A percentile compares a stretch with the other conserved stretches of the same genome.
Conservation (phyloP, 208 protist genomes). For the Trypanosoma congolense region DNA sequence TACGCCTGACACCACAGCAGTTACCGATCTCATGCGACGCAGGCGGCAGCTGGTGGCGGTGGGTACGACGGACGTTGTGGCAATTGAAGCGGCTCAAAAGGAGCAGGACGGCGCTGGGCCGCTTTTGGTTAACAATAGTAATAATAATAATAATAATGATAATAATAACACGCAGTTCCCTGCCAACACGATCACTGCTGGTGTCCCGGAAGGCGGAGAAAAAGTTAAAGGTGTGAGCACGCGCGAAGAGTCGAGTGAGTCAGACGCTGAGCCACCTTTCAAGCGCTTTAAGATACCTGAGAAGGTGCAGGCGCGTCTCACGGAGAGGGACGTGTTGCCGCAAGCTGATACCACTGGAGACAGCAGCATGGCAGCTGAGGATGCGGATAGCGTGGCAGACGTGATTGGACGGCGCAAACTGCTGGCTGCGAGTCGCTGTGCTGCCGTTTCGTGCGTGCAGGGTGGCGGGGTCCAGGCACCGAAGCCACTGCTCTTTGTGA, state of each 20-base stretch:
- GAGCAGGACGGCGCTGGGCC: too few species aligned
- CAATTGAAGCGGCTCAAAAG: too few species aligned
- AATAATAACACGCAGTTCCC: too few species aligned
- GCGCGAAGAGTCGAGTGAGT: neutral
- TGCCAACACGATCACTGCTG: too few species aligned
- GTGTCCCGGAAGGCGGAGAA: neutral
- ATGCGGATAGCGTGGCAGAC: neutral
- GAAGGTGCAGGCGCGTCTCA: conserved; percentile 10
- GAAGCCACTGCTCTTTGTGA: conserved; percentile 27
- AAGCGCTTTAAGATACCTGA: conserved; percentile 22
- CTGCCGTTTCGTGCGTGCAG: neutral
- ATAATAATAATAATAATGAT: too few species aligned
- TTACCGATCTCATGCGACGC: too few species aligned
- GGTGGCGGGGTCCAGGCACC: neutral
- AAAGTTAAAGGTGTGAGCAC: neutral
- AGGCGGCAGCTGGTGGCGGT: too few species aligned
- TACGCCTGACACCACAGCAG: too few species aligned
- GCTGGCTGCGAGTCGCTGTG: neutral
- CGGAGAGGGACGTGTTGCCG: too few species aligned
- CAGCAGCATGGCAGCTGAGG: too few species aligned
- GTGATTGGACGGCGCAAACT: conserved; percentile 2
- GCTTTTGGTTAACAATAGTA: too few species aligned
- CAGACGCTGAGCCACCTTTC: neutral
- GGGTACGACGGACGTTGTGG: too few species aligned
- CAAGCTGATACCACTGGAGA: neutral